Base-by-base conservation (phyloP, 2,329 filamentous ascomycete species). In the Penicillium hordei region DNA sequence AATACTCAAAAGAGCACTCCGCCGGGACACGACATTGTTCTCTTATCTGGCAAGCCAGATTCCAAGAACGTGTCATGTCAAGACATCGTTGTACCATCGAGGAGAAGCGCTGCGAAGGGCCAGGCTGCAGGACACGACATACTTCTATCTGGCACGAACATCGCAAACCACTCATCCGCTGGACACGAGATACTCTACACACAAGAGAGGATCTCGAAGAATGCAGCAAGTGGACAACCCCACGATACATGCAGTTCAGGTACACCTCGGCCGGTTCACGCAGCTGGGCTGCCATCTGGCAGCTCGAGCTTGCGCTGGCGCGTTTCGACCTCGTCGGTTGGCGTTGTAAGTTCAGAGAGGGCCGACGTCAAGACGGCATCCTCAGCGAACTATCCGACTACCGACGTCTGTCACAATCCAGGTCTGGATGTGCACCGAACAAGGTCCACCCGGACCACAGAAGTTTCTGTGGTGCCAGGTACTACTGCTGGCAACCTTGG, bases 281-380 rank as follows among this genome's bases (percentile, higher is more conserved):
- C 52, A 17, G 34, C 36, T 42, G 23, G 33, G 10, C 25, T 44
- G 36, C 38, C 54, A n/a, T 17, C 19, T 34, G 43, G 31, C 34
- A 55, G 52, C 17, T 17, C 62, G 15, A 48, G 31, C 13, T 36
- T 56, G 39, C 56, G 60, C 54, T 59, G 55, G 58, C 51, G 54
- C 29, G 13, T 40, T 13, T 40, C 56, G 19, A 48, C 52, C 15
- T 34, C 29, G 13, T 40, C 51, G 19, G 39, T 31, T 38, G 31
- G 38, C 17, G 4, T 31, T 39, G 21, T 15, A 3, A 23, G 17
- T 23, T 39, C 42, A 2, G 19, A 21, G 25, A 49, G 29, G 38
- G 34, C 25, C 9, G 17, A 38, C 12, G 17, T 15, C 42, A 45
- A 25, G 12, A n/a, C 39, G 5, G 31, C 31, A n/a, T 58, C n/a